Evolutionary conservation across 805 yeast species (phyloP), one percentile per base, ranked within the genome.

Genomic region (Jamesozyma rosinii): DNA sequence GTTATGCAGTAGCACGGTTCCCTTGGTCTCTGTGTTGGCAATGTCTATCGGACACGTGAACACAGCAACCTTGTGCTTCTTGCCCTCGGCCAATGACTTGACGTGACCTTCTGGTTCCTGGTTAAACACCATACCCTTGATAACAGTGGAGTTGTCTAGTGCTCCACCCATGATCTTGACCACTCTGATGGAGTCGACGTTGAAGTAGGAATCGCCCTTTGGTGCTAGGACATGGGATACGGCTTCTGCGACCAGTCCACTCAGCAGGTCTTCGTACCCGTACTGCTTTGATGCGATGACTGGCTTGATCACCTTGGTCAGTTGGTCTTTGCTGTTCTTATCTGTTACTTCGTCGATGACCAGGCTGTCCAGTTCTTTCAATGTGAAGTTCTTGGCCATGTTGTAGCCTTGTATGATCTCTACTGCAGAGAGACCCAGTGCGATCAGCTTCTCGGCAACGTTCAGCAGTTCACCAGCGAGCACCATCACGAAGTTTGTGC

Each of bases 121-220:
- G 52, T 95, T 95, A 74, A 92, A 90, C 32, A 92, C 96, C 98
- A 92, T 92, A 53, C 98, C 98, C 66, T 84, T 86, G 50, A 92
- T 71, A 42, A 92, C 97, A 55, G 74, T 74, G 11, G 95, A 83
- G 54, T 74, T 72, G 31, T 70, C 66, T 53, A 92, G 70, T 41
- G 89, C 73, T 15, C 94, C 74, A 48, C 98, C 98, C 95, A 92
- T 86, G 53, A 92, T 83, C 68, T 92, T 92, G 41, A 92, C 98
- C 15, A 92, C 96, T 62, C 98, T 79, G 48, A 92, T 76, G 46
- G 89, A 83, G 63, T 92, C 98, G 44, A 90, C 92, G 62, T 89
- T 92, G 74, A 92, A 92, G 32, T 46, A 56, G 35, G 55, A 49
- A 6, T 43, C 34, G 1, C 21, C 30, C 38, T 42, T 43, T 15